A percentile compares a stretch with the other conserved stretches of the same genome.
Conservation (phyloP, 495 filamentous ascomycete genomes). For the Aspergillus asperescens region DNA sequence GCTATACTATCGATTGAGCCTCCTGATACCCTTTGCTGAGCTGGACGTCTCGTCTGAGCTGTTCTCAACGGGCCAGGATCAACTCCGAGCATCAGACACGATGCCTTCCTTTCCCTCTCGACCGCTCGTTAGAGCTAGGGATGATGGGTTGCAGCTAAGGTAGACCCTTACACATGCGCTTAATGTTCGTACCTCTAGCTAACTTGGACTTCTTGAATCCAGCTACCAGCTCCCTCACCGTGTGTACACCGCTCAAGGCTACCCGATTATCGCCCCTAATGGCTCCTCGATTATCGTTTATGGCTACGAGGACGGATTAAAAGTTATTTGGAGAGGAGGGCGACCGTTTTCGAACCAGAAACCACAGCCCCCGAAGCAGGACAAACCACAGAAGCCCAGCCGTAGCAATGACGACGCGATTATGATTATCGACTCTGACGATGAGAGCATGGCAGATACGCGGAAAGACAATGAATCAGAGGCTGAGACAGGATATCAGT, state of each 20-base stretch:
- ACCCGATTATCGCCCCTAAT: slow-evolving; percentile 73
- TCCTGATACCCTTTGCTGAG: neutral
- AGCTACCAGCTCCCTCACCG: slow-evolving; percentile 76
- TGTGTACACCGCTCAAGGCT: slow-evolving; percentile 64
- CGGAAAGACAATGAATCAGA: slow-evolving; percentile 19
- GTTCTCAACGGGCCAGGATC: neutral
- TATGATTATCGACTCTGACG: slow-evolving; percentile 78
- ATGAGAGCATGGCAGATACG: slow-evolving; percentile 51
- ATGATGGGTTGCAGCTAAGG: slow-evolving; percentile 52
- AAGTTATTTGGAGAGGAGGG: slow-evolving; percentile 77
- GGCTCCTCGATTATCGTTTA: slow-evolving; percentile 81
- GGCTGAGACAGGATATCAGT: slow-evolving; percentile 44
- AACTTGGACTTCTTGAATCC: neutral
- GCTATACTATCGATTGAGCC: neutral
- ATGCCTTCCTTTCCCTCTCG: slow-evolving; percentile 39
- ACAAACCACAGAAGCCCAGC: slow-evolving; percentile 29
- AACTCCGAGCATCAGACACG: slow-evolving; percentile 4
- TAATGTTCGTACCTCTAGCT: neutral
- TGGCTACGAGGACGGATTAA: slow-evolving; percentile 72
- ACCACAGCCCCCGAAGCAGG: slow-evolving; percentile 18
- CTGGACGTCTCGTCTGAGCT: neutral
- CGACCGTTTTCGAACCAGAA: slow-evolving; percentile 50
- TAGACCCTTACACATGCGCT: slow-evolving; percentile 22
- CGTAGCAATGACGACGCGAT: slow-evolving; percentile 51
- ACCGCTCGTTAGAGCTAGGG: slow-evolving; percentile 35